phyloP scores from a whole-genome alignment of 2,329 filamentous ascomycete genomes.

The Verticillium isaacii region DNA sequence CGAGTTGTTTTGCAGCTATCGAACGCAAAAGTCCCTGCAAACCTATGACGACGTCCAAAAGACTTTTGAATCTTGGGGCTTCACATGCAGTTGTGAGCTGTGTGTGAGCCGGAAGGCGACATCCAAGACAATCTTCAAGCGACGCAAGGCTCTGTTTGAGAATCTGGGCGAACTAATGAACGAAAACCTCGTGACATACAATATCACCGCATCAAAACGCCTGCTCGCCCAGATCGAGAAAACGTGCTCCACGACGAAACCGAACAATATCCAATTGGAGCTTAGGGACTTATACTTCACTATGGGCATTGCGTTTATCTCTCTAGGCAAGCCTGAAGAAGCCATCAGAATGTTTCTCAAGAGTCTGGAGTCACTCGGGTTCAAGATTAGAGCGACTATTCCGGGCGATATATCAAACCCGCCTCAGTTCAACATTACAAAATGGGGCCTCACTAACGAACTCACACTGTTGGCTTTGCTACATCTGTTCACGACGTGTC shows the following conservation, averaged over 20 bases:
- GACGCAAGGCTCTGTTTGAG: conserved; percentile 10
- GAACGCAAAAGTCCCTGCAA: conserved; percentile 10
- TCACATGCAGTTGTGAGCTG: conserved; percentile 34
- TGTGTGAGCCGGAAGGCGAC: conserved; percentile 25
- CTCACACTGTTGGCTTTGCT: conserved; percentile 9
- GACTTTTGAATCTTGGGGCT: conserved; percentile 30
- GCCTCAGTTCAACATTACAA: conserved; percentile 12
- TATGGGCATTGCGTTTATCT: conserved; percentile 7
- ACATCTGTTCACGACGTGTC: conserved; percentile 12
- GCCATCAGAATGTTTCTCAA: conserved; percentile 20
- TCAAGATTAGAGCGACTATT: conserved; percentile 11
- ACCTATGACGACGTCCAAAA: conserved; percentile 24
- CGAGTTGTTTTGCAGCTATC: conserved; percentile 41
- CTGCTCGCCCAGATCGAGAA: conserved; percentile 16
- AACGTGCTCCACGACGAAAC: conserved; percentile 14
- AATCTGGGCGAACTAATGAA: not conserved
- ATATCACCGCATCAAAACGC: conserved; percentile 3
- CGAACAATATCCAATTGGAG: conserved; percentile 10
- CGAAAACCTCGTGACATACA: not conserved
- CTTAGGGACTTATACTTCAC: conserved; percentile 15
- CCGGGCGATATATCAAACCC: not conserved
- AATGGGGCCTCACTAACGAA: conserved; percentile 17
- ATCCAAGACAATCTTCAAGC: conserved; percentile 3
- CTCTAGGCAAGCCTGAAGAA: conserved; percentile 1
- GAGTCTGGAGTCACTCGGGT: conserved; percentile 20